Conservation (phyloP, 2,329 filamentous ascomycete species). For the Phialophora macrospora region DNA sequence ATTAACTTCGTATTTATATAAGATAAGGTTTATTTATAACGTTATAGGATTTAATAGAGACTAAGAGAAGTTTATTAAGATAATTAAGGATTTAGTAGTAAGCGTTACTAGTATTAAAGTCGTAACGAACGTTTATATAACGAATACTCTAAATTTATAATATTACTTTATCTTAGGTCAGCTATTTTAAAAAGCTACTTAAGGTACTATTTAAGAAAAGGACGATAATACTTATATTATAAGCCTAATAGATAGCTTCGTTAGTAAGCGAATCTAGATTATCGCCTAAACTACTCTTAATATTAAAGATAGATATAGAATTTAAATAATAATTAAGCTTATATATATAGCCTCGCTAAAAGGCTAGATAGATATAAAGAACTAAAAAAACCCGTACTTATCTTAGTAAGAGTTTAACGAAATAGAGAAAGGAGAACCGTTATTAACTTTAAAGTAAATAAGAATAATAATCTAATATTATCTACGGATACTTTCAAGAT, state of each 20-base stretch:
- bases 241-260: background rate
- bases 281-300: no score
- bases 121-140: constrained; percentile 8
- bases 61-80: background rate
- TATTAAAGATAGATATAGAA: no score
- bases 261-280: no score
- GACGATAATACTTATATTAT: constrained; percentile 3
- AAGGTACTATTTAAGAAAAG: background rate
- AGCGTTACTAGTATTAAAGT: background rate
- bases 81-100: constrained; percentile 11
- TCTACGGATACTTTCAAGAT: background rate
- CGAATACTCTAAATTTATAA: background rate
- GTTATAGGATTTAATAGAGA: no score
- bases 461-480: background rate
- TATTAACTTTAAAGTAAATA: constrained; percentile 3
- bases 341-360: constrained; percentile 4
- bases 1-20: background rate
- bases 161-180: background rate
- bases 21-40: constrained; percentile 5
- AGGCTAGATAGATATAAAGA: constrained; percentile 3
- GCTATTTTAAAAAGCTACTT: background rate
- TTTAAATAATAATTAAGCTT: no score
- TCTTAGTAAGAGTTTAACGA: background rate
- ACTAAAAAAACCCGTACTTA: constrained; percentile 1
- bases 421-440: background rate